Percentiles rank a stretch among this genome's conserved stretches.
phyloP scores from a whole-genome alignment of 169 alveolate species.

The Cryptosporidium meleagridis region DNA sequence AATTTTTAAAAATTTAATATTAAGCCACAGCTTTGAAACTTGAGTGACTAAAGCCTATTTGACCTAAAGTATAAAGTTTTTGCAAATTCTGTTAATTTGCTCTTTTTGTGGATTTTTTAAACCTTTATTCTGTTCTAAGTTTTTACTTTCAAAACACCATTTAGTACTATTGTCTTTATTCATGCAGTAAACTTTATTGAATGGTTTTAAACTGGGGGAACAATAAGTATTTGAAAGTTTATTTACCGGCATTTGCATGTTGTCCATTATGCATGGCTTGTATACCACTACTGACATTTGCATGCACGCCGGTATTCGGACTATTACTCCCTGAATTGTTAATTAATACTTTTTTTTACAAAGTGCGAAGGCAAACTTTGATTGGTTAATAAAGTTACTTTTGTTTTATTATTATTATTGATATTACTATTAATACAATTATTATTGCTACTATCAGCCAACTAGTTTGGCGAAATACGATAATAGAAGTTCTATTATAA shows the following conservation, averaged over 20 bases:
- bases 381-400: background rate
- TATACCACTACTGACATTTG: background rate
- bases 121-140: background rate
- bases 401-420: too few species aligned
- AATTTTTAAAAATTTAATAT: background rate
- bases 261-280: background rate
- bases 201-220: background rate
- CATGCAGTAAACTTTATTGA: background rate
- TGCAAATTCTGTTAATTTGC: background rate
- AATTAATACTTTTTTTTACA: background rate
- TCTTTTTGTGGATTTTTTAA: background rate
- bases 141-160: too few species aligned
- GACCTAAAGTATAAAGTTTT: background rate
- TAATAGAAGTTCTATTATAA: too few species aligned
- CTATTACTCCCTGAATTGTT: background rate
- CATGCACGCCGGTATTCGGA: background rate
- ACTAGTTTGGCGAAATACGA: too few species aligned
- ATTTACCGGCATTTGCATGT: background rate
- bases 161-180: background rate
- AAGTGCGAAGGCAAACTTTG: background rate
- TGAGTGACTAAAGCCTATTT: background rate
- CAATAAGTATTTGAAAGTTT: background rate
- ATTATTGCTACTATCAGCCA: too few species aligned
- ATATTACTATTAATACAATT: too few species aligned
- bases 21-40: background rate